A percentile compares a stretch with the other conserved stretches of the same genome.
Evolutionary conservation across 345 rosid genomes (phyloP).

Genomic region (Brassica napus): DNA sequence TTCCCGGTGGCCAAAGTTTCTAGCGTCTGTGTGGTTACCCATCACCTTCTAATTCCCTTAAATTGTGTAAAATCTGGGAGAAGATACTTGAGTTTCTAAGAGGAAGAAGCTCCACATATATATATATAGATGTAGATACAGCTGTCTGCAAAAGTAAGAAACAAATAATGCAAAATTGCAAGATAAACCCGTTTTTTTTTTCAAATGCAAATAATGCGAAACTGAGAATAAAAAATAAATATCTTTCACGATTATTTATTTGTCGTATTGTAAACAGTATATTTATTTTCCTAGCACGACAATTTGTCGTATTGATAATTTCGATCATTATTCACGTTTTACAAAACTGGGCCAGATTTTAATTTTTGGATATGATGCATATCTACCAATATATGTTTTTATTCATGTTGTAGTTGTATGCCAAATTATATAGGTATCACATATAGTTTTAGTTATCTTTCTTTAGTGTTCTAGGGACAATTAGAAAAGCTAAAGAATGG

Average conservation of each 20-base stretch:
- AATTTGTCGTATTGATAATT: not conserved
- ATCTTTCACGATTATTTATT: not conserved
- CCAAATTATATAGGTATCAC: not conserved
- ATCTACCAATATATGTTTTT: not conserved
- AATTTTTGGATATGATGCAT: not conserved
- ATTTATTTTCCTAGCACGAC: not conserved
- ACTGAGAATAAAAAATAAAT: not conserved
- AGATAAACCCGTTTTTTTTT: slow-evolving; percentile 12
- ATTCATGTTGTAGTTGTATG: not conserved
- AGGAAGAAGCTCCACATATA: not conserved
- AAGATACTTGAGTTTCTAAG: not conserved
- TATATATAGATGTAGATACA: not conserved
- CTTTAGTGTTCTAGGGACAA: not conserved
- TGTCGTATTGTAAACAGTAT: not conserved
- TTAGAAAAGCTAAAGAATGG: not conserved
- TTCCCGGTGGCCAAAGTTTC: slow-evolving; percentile 22
- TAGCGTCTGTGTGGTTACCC: slow-evolving; percentile 22
- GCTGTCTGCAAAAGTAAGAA: slow-evolving; percentile 4
- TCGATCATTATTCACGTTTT: slow-evolving; percentile 4
- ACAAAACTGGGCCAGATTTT: not conserved
- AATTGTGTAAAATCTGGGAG: not conserved
- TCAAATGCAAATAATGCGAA: not conserved
- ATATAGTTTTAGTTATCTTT: not conserved
- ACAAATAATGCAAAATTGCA: slow-evolving; percentile 14
- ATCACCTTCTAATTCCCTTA: slow-evolving; percentile 3